These are phyloP conservation scores for Geosmithia morbida DNA, from an alignment of 2,329 filamentous ascomycete species.

Conservation along the genomic window DNA sequence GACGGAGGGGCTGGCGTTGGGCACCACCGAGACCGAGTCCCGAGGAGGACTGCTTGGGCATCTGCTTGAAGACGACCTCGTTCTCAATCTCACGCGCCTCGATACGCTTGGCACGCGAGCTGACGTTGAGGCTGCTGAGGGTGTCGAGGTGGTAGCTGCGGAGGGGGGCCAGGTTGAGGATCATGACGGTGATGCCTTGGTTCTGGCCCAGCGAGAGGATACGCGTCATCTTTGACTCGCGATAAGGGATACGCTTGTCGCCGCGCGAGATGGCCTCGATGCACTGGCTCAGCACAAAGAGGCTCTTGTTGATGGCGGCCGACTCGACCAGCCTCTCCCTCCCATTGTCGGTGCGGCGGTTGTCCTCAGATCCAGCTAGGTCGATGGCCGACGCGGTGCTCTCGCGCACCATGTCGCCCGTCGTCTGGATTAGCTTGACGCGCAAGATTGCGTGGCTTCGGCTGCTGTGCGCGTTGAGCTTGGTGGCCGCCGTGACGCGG, in stretches of 20 bases:
- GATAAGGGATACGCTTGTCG: slow-evolving; percentile 71
- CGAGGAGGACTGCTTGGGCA: slow-evolving; percentile 38
- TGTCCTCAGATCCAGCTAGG: slow-evolving; percentile 89
- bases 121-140: slow-evolving; percentile 85
- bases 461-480: slow-evolving; percentile 83
- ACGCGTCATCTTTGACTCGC: slow-evolving; percentile 94
- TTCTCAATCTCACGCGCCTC: slow-evolving; percentile 94
- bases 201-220: slow-evolving; percentile 89
- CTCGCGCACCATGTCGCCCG: slow-evolving; percentile 50
- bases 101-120: slow-evolving; percentile 89
- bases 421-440: slow-evolving; percentile 73
- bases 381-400: slow-evolving; percentile 91
- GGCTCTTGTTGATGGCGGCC: slow-evolving; percentile 91
- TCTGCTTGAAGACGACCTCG: slow-evolving; percentile 74
- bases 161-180: slow-evolving; percentile 84
- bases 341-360: slow-evolving; percentile 83
- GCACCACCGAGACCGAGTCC: slow-evolving; percentile 17
- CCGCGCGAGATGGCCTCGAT: slow-evolving; percentile 80
- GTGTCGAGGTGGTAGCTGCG: slow-evolving; percentile 89
- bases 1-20: slow-evolving; percentile 62
- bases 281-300: slow-evolving; percentile 89
- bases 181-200: slow-evolving; percentile 91
- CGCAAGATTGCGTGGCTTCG: slow-evolving; percentile 82
- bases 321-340: slow-evolving; percentile 90
- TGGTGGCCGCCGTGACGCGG: slow-evolving; percentile 77